Base-by-base conservation (phyloP, 1,284 basidiomycete species). In the Pseudozyma pruni region DNA sequence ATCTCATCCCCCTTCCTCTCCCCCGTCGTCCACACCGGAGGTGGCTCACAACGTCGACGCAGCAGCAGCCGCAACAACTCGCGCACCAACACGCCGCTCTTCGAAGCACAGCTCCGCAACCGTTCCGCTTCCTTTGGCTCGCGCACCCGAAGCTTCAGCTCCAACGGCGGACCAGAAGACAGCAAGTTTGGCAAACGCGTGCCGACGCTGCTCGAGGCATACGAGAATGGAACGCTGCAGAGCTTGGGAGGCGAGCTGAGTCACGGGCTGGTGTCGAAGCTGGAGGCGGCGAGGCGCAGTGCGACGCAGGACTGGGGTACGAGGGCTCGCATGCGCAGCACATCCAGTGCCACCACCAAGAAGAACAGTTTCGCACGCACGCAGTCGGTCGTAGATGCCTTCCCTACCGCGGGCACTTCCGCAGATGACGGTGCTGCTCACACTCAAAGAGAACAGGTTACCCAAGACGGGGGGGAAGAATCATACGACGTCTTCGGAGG, bases 241-340 rank as follows among this genome's bases (percentile, higher is more conserved):
- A 56, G 63, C 25, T 17, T 79, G 40, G 51, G 67, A 13, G 52
- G 64, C 27, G 66, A 68, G 31, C 39, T 78, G 39, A 58, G 74
- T 8, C 66, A 66, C 19, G 60, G 63, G 9, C 33, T 73, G 1
- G 59, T 80, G 1, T 57, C 57, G 1, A 43, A 56, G 46, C 56
- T 80, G 13, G 78, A 80, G 44, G 75, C 78, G 1, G 78, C 78
- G 6, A 64, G 78, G 8, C 63, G 78, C 25, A 80, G 76, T 44
- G 75, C 72, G 17, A 60, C 66, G 2, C 51, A 63, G 13, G 59
- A 67, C 32, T 80, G 78, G 78, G 78, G 78, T 16, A 68, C 74
- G 9, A 48, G 49, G 25, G 57, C 61, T 3, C 47, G 68, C 11
- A 50, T 67, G 53, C 55, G 49, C 11, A 51, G 60, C 44, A 64